Evolutionary conservation across 139 green algal species (phyloP).

Genomic region (Chlorella sp.): DNA sequence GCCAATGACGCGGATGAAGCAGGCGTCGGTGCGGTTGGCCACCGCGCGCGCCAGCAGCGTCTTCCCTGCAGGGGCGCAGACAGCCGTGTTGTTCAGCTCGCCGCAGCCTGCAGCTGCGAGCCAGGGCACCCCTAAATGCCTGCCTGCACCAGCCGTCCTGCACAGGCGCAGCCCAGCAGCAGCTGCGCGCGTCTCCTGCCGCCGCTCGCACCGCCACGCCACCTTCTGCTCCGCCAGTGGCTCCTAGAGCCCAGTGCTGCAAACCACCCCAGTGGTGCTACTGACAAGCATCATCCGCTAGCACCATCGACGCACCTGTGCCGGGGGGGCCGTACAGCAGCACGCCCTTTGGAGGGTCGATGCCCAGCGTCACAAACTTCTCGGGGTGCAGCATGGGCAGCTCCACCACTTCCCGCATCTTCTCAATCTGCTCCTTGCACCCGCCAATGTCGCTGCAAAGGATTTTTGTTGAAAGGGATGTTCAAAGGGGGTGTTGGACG

Average conservation of each 20-base stretch:
- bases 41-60: constrained; percentile 97
- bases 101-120: too few species aligned
- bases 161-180: background rate
- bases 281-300: background rate
- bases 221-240: background rate
- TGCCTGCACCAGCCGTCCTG: too few species aligned
- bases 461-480: background rate
- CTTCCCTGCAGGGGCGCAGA: constrained; percentile 83
- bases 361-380: constrained; percentile 98
- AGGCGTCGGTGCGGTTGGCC: constrained; percentile 98
- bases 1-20: constrained; percentile 99
- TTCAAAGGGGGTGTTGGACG: background rate
- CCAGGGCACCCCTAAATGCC: too few species aligned
- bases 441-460: constrained; percentile 92
- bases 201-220: background rate
- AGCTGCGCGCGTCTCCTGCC: background rate
- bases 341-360: constrained; percentile 98
- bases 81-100: too few species aligned
- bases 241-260: background rate
- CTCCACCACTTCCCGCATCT: constrained; percentile 97
- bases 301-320: constrained; percentile 22
- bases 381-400: constrained; percentile 98
- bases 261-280: background rate
- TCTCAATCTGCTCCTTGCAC: constrained; percentile 98
- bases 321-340: constrained; percentile 94